Conservation (phyloP, 2,329 filamentous ascomycete genomes). For the Arthroderma sp. region DNA sequence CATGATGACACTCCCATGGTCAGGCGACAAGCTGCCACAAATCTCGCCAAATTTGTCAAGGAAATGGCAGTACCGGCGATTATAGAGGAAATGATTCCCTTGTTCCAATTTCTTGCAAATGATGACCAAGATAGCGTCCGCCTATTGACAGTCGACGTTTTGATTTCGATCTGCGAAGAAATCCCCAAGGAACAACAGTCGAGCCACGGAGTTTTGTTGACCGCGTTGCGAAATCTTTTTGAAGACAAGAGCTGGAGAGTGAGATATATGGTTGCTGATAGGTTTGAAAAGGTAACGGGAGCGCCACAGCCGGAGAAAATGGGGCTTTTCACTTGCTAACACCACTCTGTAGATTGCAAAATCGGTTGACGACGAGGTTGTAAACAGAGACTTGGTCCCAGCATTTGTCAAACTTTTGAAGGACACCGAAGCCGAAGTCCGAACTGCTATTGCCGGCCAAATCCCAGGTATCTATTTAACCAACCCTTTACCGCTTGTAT, state of each 20-base stretch:
- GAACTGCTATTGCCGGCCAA: conserved; percentile 91
- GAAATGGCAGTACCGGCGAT: conserved; percentile 86
- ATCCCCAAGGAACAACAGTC: conserved; percentile 97
- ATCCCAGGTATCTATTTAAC: conserved; percentile 54
- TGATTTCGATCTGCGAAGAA: conserved; percentile 91
- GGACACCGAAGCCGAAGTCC: conserved; percentile 93
- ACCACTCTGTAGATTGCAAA: conserved; percentile 65
- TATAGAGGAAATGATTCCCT: conserved; percentile 96
- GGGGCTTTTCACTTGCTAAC: not conserved
- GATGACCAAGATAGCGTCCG: conserved; percentile 98
- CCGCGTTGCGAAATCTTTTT: conserved; percentile 80
- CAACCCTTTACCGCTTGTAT: not conserved
- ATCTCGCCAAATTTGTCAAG: conserved; percentile 94
- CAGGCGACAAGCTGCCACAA: conserved; percentile 87
- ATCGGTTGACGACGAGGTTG: conserved; percentile 93
- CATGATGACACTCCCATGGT: conserved; percentile 99
- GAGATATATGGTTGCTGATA: conserved; percentile 96
- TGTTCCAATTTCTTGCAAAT: conserved; percentile 91
- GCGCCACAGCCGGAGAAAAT: not conserved
- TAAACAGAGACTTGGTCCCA: conserved; percentile 83
- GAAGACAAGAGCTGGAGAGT: conserved; percentile 99
- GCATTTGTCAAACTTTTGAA: conserved; percentile 96
- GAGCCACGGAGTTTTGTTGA: conserved; percentile 85
- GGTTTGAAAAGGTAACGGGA: conserved; percentile 74
- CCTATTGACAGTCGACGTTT: conserved; percentile 85